phyloP scores from a whole-genome alignment of 164 flowering plant species.

The Chimonanthus salicifolius region DNA sequence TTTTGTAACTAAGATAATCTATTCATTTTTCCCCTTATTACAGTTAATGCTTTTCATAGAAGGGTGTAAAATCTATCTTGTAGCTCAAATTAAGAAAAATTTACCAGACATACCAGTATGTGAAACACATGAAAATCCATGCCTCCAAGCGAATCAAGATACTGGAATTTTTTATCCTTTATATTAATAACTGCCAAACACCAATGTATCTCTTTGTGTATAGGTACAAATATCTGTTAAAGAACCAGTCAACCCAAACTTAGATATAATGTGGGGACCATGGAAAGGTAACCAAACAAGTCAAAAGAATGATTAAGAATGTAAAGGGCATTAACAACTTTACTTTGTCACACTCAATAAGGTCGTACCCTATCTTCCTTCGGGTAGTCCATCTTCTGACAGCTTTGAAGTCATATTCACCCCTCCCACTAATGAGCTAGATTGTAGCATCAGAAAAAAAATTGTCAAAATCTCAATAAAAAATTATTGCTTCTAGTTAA shows the following conservation, averaged over 20 bases:
- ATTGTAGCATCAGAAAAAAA: not conserved
- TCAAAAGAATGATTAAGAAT: not conserved
- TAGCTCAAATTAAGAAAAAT: not conserved
- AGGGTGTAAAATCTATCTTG: too few relatives aligned
- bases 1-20: too few relatives aligned
- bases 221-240: slow-evolving; percentile 84
- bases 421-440: slow-evolving; percentile 48
- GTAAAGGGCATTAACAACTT: slow-evolving; percentile 6
- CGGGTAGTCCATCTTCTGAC: slow-evolving; percentile 81
- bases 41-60: too few relatives aligned
- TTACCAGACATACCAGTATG: slow-evolving; percentile 52
- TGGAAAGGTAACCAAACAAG: not conserved
- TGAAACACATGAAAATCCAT: slow-evolving; percentile 44
- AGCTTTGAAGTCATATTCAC: slow-evolving; percentile 66
- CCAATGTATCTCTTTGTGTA: slow-evolving; percentile 88
- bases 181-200: slow-evolving; percentile 80
- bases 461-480: not conserved
- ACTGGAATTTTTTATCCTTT: slow-evolving; percentile 81
- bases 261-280: not conserved
- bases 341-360: slow-evolving; percentile 92
- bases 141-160: slow-evolving; percentile 88
- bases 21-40: too few relatives aligned
- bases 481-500: not conserved
- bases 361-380: slow-evolving; percentile 76
- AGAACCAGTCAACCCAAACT: slow-evolving; percentile 7